Evolutionary conservation across 2,329 filamentous ascomycete genomes (phyloP).

Genomic region (Byssoonygena ceratinophila): DNA sequence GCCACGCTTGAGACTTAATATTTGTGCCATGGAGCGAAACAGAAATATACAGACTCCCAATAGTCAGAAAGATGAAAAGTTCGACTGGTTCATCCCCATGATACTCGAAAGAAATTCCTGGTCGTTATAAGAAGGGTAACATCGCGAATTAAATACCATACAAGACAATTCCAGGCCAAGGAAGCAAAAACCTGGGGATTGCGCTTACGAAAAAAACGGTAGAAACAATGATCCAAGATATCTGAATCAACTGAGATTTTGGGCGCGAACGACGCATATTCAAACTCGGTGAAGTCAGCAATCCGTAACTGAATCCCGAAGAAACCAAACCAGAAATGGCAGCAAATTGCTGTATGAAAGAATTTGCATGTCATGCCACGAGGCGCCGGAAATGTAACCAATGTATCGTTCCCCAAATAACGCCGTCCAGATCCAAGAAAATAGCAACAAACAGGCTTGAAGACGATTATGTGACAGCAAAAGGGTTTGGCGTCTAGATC

Average conservation of each 20-base stretch:
- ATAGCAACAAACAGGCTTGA: background rate
- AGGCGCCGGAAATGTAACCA: constrained; percentile 12
- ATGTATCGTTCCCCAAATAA: constrained; percentile 6
- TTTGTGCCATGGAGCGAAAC: background rate
- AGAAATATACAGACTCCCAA: background rate
- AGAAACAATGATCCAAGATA: background rate
- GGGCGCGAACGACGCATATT: background rate
- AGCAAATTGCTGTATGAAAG: background rate
- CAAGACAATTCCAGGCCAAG: background rate
- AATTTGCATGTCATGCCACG: constrained; percentile 9
- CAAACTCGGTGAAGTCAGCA: background rate
- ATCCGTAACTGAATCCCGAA: background rate
- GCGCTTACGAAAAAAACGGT: background rate
- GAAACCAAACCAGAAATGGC: background rate
- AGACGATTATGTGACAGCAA: background rate
- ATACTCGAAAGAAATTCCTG: background rate
- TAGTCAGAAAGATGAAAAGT: background rate
- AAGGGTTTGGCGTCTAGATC: background rate
- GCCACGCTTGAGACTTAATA: background rate
- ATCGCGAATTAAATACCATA: constrained; percentile 2
- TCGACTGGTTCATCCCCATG: background rate
- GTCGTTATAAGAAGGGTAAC: background rate
- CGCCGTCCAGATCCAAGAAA: constrained; percentile 3
- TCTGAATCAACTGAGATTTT: background rate
- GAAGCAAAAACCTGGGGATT: background rate